These are phyloP conservation scores for Austroboletus eburneus DNA, from an alignment of 768 basidiomycete species.

Conservation along the genomic window DNA sequence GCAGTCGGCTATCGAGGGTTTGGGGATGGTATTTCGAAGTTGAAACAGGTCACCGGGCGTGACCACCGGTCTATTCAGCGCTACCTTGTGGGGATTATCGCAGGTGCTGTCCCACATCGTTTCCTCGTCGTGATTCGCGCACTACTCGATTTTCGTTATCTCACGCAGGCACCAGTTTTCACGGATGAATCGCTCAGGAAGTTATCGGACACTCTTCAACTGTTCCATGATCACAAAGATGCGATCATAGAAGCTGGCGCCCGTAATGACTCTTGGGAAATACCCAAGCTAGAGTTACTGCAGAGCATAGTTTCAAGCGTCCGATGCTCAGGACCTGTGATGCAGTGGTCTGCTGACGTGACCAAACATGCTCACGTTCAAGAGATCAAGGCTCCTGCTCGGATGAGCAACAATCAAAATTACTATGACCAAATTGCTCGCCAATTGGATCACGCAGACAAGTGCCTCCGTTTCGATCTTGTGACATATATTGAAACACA, in stretches of 20 bases:
- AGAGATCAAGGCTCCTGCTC: not conserved
- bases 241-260: conserved; percentile 25
- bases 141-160: conserved; percentile 37
- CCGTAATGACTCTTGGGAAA: not conserved
- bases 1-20: conserved; percentile 36
- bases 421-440: not conserved
- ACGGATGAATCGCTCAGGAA: conserved; percentile 23
- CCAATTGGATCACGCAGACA: not conserved
- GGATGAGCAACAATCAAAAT: not conserved
- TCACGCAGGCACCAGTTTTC: conserved; percentile 34
- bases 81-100: conserved; percentile 17
- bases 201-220: conserved; percentile 24
- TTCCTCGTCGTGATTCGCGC: conserved; percentile 15
- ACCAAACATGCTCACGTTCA: conserved; percentile 1
- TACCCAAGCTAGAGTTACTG: conserved; percentile 1
- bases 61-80: conserved; percentile 15
- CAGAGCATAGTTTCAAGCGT: not conserved
- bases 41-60: conserved; percentile 13
- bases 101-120: not conserved
- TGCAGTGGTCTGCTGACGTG: no score
- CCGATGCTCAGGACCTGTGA: not conserved
- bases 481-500: not conserved
- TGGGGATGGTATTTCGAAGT: conserved; percentile 33
- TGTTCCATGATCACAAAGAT: conserved; percentile 37
- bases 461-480: not conserved